Evolutionary conservation across 2,329 filamentous ascomycete genomes (phyloP), one percentile per base, ranked within the genome.

Genomic region (Sporothrix inflata): DNA sequence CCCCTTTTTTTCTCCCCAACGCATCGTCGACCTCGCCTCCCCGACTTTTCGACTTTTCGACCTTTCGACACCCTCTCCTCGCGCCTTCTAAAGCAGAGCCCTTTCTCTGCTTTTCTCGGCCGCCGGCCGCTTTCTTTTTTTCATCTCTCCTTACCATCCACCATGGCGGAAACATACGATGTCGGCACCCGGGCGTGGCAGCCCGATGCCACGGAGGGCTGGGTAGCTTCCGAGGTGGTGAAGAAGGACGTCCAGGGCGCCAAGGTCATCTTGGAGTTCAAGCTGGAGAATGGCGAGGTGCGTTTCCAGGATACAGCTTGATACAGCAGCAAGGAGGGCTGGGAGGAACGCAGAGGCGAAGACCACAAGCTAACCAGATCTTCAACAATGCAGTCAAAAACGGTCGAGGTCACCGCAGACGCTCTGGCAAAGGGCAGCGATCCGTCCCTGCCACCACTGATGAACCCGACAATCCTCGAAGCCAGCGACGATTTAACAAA

Each of bases 381-480:
- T 38, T 74, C 19, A 75, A 76, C 79, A 97, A 74, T 75, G 76
- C 79, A 97, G 94, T 90, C 87, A 79, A 96, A 93, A 85, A 89
- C 87, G 12, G 83, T 98, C 79, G 89, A 94, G 82, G 92, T 96
- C 76, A 92, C 93, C 19, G 82, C 90, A 75, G 89, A 91, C 77
- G 93, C 90, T 77, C 85, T 99, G 76, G 89, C 92, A 81, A 90
- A 91, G 79, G 91, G 91, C 80, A 92, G 90, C 79, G 91, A 94
- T 83, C 84, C 91, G 70, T 90, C 90, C 72, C 86, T 99, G 75
- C 96, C 96, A 65, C 96, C 96, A 68, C 83, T 99, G 78, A 98
- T 98, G 94, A 99, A 99, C 82, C 96, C 96, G 76, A 89, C 95
- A 69, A 97, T 98, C 90, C 92, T 99, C 77, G 96, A 99, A 87